These are phyloP conservation scores for Pisolithus microcarpus DNA, from an alignment of 768 basidiomycete species.

Conservation along the genomic window DNA sequence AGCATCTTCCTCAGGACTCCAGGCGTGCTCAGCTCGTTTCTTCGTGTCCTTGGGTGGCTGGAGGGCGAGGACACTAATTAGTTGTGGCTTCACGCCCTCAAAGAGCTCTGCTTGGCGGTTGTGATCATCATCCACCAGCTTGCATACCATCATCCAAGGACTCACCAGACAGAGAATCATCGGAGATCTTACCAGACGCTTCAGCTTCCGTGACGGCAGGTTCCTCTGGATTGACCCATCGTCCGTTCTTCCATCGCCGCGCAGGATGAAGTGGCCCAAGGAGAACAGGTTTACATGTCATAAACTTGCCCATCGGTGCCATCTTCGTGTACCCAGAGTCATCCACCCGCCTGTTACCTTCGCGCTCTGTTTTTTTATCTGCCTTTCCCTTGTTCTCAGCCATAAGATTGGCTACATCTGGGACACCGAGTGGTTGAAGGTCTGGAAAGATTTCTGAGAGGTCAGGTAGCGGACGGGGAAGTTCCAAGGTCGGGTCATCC, in stretches of 20 bases:
- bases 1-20: slow-evolving; percentile 73
- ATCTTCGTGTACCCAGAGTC: slow-evolving; percentile 73
- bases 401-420: slow-evolving; percentile 37
- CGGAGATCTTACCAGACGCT: slow-evolving; percentile 33
- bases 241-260: slow-evolving; percentile 58
- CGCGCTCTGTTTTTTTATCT: slow-evolving; percentile 50
- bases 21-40: slow-evolving; percentile 42
- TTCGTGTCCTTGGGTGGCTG: slow-evolving; percentile 31
- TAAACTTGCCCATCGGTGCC: slow-evolving; percentile 67
- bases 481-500: slow-evolving; percentile 12
- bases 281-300: slow-evolving; percentile 77
- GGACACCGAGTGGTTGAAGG: slow-evolving; percentile 52
- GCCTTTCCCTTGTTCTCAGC: slow-evolving; percentile 45
- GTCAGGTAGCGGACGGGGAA: slow-evolving; percentile 34
- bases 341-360: slow-evolving; percentile 71
- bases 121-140: slow-evolving; percentile 24
- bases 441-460: slow-evolving; percentile 80
- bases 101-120: slow-evolving; percentile 32
- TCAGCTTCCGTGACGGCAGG: slow-evolving; percentile 32
- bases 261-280: slow-evolving; percentile 80
- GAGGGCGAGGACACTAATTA: slow-evolving; percentile 19
- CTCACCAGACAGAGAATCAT: slow-evolving; percentile 50
- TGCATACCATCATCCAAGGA: slow-evolving; percentile 10
- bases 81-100: slow-evolving; percentile 24
- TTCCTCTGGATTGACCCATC: slow-evolving; percentile 62